These are phyloP conservation scores for Silene conica DNA, from an alignment of 148 eudicot genomes.

Conservation along the genomic window DNA sequence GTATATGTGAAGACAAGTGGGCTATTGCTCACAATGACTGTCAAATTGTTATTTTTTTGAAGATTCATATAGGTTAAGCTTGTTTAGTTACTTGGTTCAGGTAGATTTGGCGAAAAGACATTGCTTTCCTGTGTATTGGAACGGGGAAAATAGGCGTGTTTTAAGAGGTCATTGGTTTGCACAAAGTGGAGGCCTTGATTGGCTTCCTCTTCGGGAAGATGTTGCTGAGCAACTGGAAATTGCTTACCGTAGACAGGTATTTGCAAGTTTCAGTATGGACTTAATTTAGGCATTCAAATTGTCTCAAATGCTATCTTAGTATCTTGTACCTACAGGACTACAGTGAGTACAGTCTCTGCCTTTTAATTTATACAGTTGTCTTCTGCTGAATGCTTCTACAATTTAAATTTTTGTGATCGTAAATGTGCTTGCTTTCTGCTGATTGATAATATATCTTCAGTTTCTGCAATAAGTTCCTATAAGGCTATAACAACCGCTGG, in stretches of 20 bases:
- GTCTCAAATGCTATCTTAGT: neutral
- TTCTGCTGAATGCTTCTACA: neutral
- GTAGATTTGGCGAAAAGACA: slow-evolving; percentile 88
- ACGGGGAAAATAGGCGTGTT: slow-evolving; percentile 88
- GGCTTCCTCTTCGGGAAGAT: slow-evolving; percentile 98
- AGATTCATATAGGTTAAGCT: slow-evolving; percentile 2
- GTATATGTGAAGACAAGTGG: neutral
- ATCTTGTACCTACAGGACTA: neutral
- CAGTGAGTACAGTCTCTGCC: neutral
- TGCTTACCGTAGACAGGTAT: slow-evolving; percentile 80
- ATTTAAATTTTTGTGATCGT: neutral
- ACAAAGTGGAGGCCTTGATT: slow-evolving; percentile 81
- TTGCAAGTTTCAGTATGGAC: neutral
- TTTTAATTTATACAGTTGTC: too few relatives aligned
- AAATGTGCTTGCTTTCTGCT: neutral
- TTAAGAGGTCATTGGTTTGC: slow-evolving; percentile 99
- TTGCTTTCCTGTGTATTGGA: slow-evolving; percentile 95
- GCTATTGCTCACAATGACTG: neutral
- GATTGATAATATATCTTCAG: neutral
- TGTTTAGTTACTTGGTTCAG: slow-evolving; percentile 33
- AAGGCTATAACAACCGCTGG: neutral
- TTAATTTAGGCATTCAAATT: neutral
- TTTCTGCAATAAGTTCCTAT: neutral
- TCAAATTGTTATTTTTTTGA: neutral
- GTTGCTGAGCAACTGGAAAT: slow-evolving; percentile 91